These are phyloP conservation scores for Cutaneotrichosporon daszewskae DNA, from an alignment of 1,284 basidiomycete species.

Conservation along the genomic window DNA sequence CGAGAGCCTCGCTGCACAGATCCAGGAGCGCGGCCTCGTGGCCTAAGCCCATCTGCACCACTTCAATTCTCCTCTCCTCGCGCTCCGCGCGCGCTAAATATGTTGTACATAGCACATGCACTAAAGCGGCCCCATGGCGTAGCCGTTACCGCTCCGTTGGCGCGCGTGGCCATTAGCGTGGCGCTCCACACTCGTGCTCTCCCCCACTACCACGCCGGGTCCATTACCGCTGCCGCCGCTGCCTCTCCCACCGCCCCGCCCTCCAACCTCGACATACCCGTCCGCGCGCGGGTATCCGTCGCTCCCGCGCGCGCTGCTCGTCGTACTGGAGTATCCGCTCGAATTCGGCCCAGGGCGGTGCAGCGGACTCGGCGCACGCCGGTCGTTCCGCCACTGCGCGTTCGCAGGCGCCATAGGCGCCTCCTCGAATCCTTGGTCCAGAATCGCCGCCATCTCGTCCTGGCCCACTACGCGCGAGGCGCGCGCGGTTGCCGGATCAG, in stretches of 20 bases:
- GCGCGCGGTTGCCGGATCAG: constrained; percentile 49
- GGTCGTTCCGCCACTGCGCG: constrained; percentile 17
- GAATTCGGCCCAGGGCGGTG: constrained; percentile 18
- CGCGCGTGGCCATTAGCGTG: constrained; percentile 35
- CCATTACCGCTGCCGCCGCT: too few species aligned
- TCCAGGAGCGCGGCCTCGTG: constrained; percentile 9
- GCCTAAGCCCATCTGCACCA: neutral
- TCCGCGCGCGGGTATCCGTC: too few species aligned
- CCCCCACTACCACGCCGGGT: too few species aligned
- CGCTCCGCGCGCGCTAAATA: too few species aligned
- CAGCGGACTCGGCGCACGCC: constrained; percentile 25
- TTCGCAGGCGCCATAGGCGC: too few species aligned
- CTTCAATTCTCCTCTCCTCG: too few species aligned
- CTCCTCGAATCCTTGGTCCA: constrained; percentile 81
- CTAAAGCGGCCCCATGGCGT: neutral
- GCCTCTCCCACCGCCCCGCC: too few species aligned
- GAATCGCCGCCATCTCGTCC: constrained; percentile 77
- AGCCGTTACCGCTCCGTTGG: constrained; percentile 23
- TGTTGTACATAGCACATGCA: constrained; percentile 5
- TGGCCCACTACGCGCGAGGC: constrained; percentile 64
- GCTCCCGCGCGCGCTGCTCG: too few species aligned
- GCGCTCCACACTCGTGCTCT: constrained; percentile 3
- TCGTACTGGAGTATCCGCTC: too few species aligned
- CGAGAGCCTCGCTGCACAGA: constrained; percentile 6
- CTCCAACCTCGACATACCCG: too few species aligned